These are phyloP conservation scores for Rhizoclosmatium sp. DNA, from an alignment of 192 early-diverging fungal genomes.

Conservation along the genomic window DNA sequence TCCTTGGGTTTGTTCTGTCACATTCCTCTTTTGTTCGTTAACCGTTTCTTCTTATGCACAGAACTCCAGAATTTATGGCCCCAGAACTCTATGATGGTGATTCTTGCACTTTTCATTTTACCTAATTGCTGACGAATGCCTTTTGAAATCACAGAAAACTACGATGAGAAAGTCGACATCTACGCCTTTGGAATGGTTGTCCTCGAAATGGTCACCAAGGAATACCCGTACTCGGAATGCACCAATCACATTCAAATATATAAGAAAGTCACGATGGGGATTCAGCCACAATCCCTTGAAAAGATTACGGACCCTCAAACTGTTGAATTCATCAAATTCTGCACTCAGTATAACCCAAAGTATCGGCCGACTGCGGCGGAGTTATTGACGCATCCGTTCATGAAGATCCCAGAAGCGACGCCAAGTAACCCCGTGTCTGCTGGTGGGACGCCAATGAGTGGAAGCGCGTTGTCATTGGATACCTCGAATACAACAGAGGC, in stretches of 20 bases:
- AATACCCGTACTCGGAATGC: slow-evolving; percentile 89
- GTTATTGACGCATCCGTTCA: slow-evolving; percentile 56
- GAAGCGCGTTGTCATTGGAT: not conserved
- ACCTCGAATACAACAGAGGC: not conserved
- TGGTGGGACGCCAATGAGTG: not conserved
- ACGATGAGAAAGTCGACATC: slow-evolving; percentile 88
- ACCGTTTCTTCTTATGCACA: slow-evolving; percentile 25
- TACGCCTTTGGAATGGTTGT: slow-evolving; percentile 88
- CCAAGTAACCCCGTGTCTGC: not conserved
- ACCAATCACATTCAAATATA: slow-evolving; percentile 86
- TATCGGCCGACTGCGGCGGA: slow-evolving; percentile 56
- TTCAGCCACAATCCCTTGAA: slow-evolving; percentile 73
- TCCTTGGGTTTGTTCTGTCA: slow-evolving; percentile 59
- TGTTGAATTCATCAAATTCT: slow-evolving; percentile 72
- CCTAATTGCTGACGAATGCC: not conserved
- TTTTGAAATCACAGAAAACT: slow-evolving; percentile 57
- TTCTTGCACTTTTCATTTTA: not conserved
- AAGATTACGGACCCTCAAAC: slow-evolving; percentile 72
- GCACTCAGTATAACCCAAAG: slow-evolving; percentile 63
- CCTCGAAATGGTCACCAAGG: slow-evolving; percentile 71
- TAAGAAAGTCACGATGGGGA: slow-evolving; percentile 76
- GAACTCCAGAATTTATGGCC: slow-evolving; percentile 89
- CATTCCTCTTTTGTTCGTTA: slow-evolving; percentile 18
- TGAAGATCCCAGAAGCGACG: slow-evolving; percentile 30
- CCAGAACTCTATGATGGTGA: slow-evolving; percentile 85